Conservation (phyloP, 768 basidiomycete genomes). For the Boletus subparvulus region DNA sequence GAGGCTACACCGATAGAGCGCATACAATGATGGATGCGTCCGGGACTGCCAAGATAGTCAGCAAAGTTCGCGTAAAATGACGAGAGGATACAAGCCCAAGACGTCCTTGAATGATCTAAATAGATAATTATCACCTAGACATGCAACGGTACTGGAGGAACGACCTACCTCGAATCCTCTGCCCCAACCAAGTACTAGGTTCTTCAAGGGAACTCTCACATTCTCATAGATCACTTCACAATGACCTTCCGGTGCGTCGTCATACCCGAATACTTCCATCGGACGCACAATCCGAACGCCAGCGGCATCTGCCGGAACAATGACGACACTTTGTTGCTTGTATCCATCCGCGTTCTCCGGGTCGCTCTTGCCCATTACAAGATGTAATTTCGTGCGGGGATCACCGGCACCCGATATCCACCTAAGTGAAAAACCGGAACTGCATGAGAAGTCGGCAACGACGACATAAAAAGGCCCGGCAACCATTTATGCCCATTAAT, state of each 20-base stretch:
- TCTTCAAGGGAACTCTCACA: conserved; percentile 82
- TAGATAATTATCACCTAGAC: neutral
- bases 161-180: conserved; percentile 80
- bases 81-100: conserved; percentile 60
- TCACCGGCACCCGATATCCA: conserved; percentile 98
- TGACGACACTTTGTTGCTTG: conserved; percentile 88
- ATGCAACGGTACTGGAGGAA: neutral
- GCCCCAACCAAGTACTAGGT: conserved; percentile 91
- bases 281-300: conserved; percentile 91
- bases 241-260: conserved; percentile 95
- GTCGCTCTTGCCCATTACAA: conserved; percentile 95
- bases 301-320: conserved; percentile 85
- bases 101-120: conserved; percentile 90
- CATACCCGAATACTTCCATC: conserved; percentile 92
- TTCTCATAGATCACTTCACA: conserved; percentile 94
- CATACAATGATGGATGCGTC: conserved; percentile 99
- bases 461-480: conserved; percentile 1
- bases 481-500: conserved; percentile 98
- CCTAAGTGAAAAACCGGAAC: conserved; percentile 42
- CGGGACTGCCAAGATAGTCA: conserved; percentile 54
- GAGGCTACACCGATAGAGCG: conserved; percentile 89
- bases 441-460: conserved; percentile 10
- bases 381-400: conserved; percentile 82
- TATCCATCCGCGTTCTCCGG: conserved; percentile 74
- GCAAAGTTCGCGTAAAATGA: neutral